phyloP scores from a whole-genome alignment of 805 yeast species.

The Candida cerambycidarum region DNA sequence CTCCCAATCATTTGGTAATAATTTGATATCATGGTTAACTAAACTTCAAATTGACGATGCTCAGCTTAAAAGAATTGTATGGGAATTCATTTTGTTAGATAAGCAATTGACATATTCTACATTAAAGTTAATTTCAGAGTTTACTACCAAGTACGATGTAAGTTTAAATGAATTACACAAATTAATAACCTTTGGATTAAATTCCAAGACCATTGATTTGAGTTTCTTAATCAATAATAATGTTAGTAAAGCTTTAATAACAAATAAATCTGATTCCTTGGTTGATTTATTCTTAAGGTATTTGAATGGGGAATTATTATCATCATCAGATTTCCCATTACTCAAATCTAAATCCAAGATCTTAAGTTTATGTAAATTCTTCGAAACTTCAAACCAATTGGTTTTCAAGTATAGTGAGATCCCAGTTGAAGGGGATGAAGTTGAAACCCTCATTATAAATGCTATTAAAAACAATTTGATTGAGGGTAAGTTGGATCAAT shows the following conservation, averaged over 20 bases:
- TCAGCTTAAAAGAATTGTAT: slow-evolving; percentile 31
- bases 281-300: slow-evolving; percentile 31
- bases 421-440: slow-evolving; percentile 32
- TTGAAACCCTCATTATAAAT: slow-evolving; percentile 41
- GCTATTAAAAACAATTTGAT: slow-evolving; percentile 44
- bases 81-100: slow-evolving; percentile 41
- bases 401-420: slow-evolving; percentile 37
- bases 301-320: slow-evolving; percentile 35
- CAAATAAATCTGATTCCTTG: slow-evolving; percentile 26
- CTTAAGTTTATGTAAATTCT: slow-evolving; percentile 40
- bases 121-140: slow-evolving; percentile 35
- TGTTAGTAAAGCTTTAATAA: slow-evolving; percentile 33
- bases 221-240: slow-evolving; percentile 43
- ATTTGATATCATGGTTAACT: slow-evolving; percentile 36
- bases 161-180: slow-evolving; percentile 25
- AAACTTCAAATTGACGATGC: slow-evolving; percentile 27
- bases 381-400: slow-evolving; percentile 21
- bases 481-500: slow-evolving; percentile 47
- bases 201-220: slow-evolving; percentile 37
- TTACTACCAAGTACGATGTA: slow-evolving; percentile 29
- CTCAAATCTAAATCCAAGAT: slow-evolving; percentile 35
- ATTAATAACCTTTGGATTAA: slow-evolving; percentile 37
- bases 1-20: slow-evolving; percentile 34
- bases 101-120: slow-evolving; percentile 26
- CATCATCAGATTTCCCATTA: slow-evolving; percentile 14